A percentile compares a stretch with the other conserved stretches of the same genome.
These are phyloP conservation scores for Tetrahymena elliotti DNA, from an alignment of 73 alveolate species.

Conservation along the genomic window DNA sequence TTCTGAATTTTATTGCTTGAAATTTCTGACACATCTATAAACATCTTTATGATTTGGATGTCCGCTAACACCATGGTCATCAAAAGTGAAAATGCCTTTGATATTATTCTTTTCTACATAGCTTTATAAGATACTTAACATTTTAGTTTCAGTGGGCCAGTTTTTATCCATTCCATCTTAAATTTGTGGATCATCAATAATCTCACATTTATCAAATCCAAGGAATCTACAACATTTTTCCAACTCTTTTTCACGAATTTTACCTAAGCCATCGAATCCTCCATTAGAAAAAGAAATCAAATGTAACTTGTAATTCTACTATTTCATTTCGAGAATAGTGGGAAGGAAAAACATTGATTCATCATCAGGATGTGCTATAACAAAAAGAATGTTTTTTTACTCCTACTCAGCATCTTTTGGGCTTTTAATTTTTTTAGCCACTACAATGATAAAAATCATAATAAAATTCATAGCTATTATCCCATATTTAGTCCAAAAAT, in stretches of 20 bases:
- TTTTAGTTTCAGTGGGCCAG: conserved; percentile 59
- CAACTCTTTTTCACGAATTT: conserved; percentile 74
- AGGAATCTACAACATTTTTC: conserved; percentile 57
- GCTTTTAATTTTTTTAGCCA: neutral
- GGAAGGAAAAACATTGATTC: conserved; percentile 93
- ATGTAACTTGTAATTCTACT: conserved; percentile 43
- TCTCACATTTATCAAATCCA: conserved; percentile 43
- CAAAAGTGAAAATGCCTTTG: conserved; percentile 81
- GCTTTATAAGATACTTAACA: neutral
- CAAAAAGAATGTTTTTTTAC: conserved; percentile 57
- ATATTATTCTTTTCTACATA: conserved; percentile 42
- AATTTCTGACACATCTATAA: conserved; percentile 40
- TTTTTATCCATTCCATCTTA: conserved; percentile 65
- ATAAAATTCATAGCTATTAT: conserved; percentile 12
- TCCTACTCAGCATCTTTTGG: neutral
- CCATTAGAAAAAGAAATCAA: conserved; percentile 83
- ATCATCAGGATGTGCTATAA: conserved; percentile 96
- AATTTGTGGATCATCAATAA: conserved; percentile 61
- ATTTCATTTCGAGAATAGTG: conserved; percentile 52
- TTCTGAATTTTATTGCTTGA: neutral
- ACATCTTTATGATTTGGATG: conserved; percentile 91
- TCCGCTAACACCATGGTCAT: conserved; percentile 78
- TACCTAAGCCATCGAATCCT: conserved; percentile 73
- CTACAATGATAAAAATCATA: conserved; percentile 16
- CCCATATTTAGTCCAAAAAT: conserved; percentile 22